Evolutionary conservation across 2,329 filamentous ascomycete species (phyloP), one percentile per base, ranked within the genome.

Genomic region (Arthrobotrys musiformis): DNA sequence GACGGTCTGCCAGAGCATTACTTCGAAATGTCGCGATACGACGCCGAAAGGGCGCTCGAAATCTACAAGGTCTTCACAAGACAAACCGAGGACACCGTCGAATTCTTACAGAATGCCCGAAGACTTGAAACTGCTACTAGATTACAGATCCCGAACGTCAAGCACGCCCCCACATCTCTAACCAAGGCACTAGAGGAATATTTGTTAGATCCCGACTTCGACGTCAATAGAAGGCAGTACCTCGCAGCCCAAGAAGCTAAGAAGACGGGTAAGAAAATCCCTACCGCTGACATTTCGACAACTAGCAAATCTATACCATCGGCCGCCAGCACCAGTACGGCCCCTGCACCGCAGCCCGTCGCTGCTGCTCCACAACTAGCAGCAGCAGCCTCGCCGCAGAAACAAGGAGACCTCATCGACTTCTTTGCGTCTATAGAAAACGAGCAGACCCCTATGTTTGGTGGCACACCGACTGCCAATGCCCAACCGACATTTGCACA

Each of bases 11-110:
- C 79, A 96, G 93, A 95, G 81, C 93, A 96, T 84, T 99, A 98
- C 84, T 99, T 99, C 81, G 95, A 99, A 85, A 94, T 99, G 91
- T 97, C 95, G 61, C 93, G 92, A 82, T 88, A 92, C 26, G 95
- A 99, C 84, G 96, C 95, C 74, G 93, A 97, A 83, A 89, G 94
- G 79, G 93, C 95, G 70, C 89, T 99, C 85, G 88, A 90, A 77
- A 94, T 99, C 78, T 99, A 99, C 85, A 92, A 94, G 82, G 91
- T 88, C 15, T 99, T 99, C 82, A 93, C 93, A 15, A 91, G 89
- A 81, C 94, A 97, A 83, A 99, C 95, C 5, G 94, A 98, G 81
- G 89, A 91, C 79, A 94, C 98, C 0, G 94, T 99, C 15, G 90
- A 93, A 81, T 99, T 94, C 82, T 88, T 99, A 52, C 90, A 91